Evolutionary conservation across 495 filamentous ascomycete species (phyloP).

Genomic region (Pyrenula aspistea): DNA sequence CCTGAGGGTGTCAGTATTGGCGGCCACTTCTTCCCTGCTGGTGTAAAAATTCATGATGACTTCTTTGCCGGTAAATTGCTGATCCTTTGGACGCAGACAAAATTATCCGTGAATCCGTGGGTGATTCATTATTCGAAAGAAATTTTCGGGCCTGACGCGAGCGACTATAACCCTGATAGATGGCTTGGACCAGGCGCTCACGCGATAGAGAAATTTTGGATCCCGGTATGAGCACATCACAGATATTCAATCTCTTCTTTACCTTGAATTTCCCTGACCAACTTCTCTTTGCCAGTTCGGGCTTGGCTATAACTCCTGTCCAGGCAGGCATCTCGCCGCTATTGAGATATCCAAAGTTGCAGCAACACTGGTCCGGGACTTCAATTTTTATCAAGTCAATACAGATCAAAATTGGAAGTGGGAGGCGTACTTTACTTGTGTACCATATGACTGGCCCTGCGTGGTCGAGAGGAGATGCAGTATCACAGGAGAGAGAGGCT

Average conservation of each 20-base stretch:
- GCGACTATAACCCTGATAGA: slow-evolving; percentile 37
- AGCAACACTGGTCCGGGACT: slow-evolving; percentile 27
- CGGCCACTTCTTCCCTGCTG: slow-evolving; percentile 23
- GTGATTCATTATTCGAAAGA: slow-evolving; percentile 20
- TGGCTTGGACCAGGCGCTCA: slow-evolving; percentile 29
- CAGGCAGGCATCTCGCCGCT: slow-evolving; percentile 30
- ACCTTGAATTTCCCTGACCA: background rate
- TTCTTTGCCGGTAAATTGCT: background rate
- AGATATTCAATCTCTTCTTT: no score
- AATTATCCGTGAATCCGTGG: slow-evolving; percentile 24
- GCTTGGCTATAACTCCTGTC: slow-evolving; percentile 30
- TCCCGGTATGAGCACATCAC: slow-evolving; percentile 20
- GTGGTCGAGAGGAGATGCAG: slow-evolving; percentile 3
- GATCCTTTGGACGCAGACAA: slow-evolving; percentile 25
- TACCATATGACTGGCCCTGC: slow-evolving; percentile 29
- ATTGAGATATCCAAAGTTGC: slow-evolving; percentile 32
- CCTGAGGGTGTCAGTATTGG: slow-evolving; percentile 16
- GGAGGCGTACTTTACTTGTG: slow-evolving; percentile 21
- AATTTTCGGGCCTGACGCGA: slow-evolving; percentile 38
- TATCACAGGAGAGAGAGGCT: no score
- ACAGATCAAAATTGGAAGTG: slow-evolving; percentile 24
- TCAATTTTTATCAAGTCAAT: slow-evolving; percentile 25
- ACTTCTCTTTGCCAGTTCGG: slow-evolving; percentile 19
- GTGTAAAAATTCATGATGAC: slow-evolving; percentile 19
- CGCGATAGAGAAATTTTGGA: slow-evolving; percentile 23